Conservation (phyloP, 495 filamentous ascomycete species). For the Parmelia sp. region DNA sequence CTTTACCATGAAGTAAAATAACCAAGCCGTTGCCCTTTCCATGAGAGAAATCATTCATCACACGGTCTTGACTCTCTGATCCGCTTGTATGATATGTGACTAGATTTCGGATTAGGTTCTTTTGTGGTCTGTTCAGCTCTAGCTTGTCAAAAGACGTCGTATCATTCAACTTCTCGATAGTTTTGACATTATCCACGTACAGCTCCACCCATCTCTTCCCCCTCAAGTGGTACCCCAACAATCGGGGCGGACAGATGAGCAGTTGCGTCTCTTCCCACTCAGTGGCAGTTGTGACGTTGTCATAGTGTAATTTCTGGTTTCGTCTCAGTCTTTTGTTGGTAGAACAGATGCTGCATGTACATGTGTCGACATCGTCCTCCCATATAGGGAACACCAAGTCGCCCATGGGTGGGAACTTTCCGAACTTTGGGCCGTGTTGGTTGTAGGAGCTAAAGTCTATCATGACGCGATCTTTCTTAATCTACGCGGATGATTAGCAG, state of each 20-base stretch:
- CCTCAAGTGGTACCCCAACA: slow-evolving; percentile 29
- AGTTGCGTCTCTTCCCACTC: slow-evolving; percentile 23
- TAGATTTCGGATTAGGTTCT: slow-evolving; percentile 22
- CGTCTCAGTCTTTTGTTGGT: slow-evolving; percentile 11
- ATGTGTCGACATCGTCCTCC: slow-evolving; percentile 3
- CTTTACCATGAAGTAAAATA: slow-evolving; percentile 26
- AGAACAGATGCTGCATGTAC: slow-evolving; percentile 15
- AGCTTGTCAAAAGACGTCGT: slow-evolving; percentile 13
- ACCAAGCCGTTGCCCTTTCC: slow-evolving; percentile 30
- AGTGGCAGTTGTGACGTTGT: not conserved
- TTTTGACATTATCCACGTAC: slow-evolving; percentile 12
- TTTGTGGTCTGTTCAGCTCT: slow-evolving; percentile 16
- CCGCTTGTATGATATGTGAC: slow-evolving; percentile 19
- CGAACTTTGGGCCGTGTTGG: slow-evolving; percentile 10
- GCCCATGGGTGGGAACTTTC: slow-evolving; percentile 11
- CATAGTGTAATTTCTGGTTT: slow-evolving; percentile 8
- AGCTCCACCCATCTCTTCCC: slow-evolving; percentile 32
- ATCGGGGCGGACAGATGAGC: slow-evolving; percentile 30
- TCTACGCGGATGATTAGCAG: not conserved
- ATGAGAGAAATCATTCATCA: slow-evolving; percentile 22
- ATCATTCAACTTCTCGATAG: slow-evolving; percentile 13
- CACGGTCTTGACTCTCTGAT: not conserved
- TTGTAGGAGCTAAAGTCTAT: slow-evolving; percentile 22
- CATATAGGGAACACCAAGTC: not conserved
- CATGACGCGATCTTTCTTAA: slow-evolving; percentile 20